Evolutionary conservation across 2,329 filamentous ascomycete species (phyloP), one percentile per base, ranked within the genome.

Genomic region (Knoxdaviesia capensis): DNA sequence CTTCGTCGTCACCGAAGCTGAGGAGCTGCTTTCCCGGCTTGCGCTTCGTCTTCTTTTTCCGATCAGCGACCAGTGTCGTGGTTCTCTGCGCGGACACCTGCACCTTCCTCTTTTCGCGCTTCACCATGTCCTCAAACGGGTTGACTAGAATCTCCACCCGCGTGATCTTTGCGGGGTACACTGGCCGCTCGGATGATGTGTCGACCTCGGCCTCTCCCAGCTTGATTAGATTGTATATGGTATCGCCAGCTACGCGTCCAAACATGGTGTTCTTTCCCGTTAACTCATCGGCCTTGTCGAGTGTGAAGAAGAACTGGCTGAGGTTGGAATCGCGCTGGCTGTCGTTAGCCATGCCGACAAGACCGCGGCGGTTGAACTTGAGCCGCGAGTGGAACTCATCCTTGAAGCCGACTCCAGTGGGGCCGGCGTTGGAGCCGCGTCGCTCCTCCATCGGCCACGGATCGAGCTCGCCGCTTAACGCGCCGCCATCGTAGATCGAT

Each of bases 341-440:
- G 46, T 82, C 80, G 58, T 96, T 96, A 31, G 90, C 90, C 86
- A 96, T 94, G n/a, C 83, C 90, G 51, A 98, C 61, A 51, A 96
- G 62, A 0, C 90, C 90, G 46, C 90, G 71, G 39, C 90, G 70
- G 52, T 92, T 96, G 66, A 90, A 96, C 58, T 92, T 92, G 49
- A 98, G 66, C 32, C 90, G 72, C 51, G 80, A 85, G 59, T 96
- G 88, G 49, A 94, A 80, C 56, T 98, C 90, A 63, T 96, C 88
- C 48, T 67, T 75, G 55, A 79, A 78, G 47, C 72, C 69, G 31
- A 77, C 62, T 29, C 74, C 74, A 33, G 62, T 64, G 8, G 63
- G 58, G 0, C 74, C 74, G 6, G 72, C 71, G 52, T 78, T 79
- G 50, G 61, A 61, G 7, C 74, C 74, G n/a, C 59, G 64, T 28